A percentile compares a stretch with the other conserved stretches of the same genome.
Evolutionary conservation across 495 filamentous ascomycete genomes (phyloP).

Genomic region (Daldinia bambusicola): DNA sequence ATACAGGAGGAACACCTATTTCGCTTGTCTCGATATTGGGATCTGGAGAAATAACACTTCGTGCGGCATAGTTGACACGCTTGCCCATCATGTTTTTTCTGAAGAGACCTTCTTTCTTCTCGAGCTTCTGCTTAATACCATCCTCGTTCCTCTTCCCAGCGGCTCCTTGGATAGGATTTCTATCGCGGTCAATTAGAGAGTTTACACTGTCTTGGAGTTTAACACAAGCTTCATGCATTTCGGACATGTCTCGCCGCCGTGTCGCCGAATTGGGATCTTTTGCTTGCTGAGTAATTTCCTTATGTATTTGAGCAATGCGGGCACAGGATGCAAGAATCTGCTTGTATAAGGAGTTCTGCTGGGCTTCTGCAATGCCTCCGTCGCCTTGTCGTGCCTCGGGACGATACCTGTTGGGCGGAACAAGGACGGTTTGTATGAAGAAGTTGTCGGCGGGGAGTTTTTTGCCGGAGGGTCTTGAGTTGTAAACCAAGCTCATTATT

Average conservation of each 20-base stretch:
- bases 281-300: constrained; percentile 65
- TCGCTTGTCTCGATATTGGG: constrained; percentile 99
- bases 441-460: constrained; percentile 85
- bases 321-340: constrained; percentile 77
- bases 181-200: constrained; percentile 84
- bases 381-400: constrained; percentile 84
- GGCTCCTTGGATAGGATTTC: constrained; percentile 79
- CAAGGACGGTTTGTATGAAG: constrained; percentile 83
- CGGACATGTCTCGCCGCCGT: constrained; percentile 53
- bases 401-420: constrained; percentile 93
- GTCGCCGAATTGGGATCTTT: constrained; percentile 22
- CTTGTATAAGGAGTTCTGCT: constrained; percentile 86
- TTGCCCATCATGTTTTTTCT: constrained; percentile 99
- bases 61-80: constrained; percentile 97
- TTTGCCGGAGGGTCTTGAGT: constrained; percentile 68
- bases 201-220: constrained; percentile 91
- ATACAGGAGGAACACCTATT: constrained; percentile 96
- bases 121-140: constrained; percentile 96
- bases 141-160: constrained; percentile 76
- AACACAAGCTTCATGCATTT: constrained; percentile 70
- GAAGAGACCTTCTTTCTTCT: constrained; percentile 99
- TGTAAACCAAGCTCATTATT: constrained; percentile 82
- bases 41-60: constrained; percentile 97
- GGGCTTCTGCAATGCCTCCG: constrained; percentile 80
- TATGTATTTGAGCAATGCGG: constrained; percentile 76